Evolutionary conservation across 2,329 filamentous ascomycete genomes (phyloP).

Genomic region (Moelleriella libera): DNA sequence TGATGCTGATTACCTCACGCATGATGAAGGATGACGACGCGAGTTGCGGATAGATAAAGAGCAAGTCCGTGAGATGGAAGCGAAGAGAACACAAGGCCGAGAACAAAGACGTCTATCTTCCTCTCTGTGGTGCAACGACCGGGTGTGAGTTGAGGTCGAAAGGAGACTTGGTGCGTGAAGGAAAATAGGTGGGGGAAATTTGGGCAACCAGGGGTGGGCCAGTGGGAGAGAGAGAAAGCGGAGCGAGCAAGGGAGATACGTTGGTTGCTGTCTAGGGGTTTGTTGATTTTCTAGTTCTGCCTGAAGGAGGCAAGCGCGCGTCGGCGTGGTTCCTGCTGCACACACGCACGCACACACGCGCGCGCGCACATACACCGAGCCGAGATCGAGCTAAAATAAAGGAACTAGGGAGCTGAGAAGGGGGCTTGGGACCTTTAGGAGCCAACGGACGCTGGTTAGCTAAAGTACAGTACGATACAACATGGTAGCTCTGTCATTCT

Average conservation of each 20-base stretch:
- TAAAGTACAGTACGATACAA: too few species aligned
- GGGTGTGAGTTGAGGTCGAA: conserved; percentile 9
- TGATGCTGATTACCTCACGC: conserved; percentile 99
- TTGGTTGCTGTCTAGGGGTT: conserved; percentile 17
- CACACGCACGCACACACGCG: background rate
- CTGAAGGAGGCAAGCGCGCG: conserved; percentile 20
- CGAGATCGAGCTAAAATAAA: too few species aligned
- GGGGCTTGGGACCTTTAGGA: too few species aligned
- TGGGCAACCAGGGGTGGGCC: conserved; percentile 20
- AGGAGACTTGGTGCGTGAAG: conserved; percentile 11
- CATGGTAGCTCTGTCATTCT: too few species aligned
- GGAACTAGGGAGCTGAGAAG: too few species aligned
- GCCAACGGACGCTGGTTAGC: too few species aligned
- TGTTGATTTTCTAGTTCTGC: conserved; percentile 23
- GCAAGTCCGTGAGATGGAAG: conserved; percentile 8
- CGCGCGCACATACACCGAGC: too few species aligned
- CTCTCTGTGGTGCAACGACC: conserved; percentile 5
- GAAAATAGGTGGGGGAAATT: conserved; percentile 34
- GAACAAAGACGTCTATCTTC: conserved; percentile 4
- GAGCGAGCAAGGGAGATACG: conserved; percentile 7
- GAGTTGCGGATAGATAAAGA: conserved; percentile 6
- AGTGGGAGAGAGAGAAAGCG: background rate
- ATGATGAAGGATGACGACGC: conserved; percentile 43
- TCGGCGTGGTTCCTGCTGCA: conserved; percentile 7
- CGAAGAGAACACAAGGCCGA: conserved; percentile 11